Percentiles rank a stretch among this genome's conserved stretches.
Conservation (phyloP, 2,329 filamentous ascomycete genomes). For the Ampelomyces quisqualis region DNA sequence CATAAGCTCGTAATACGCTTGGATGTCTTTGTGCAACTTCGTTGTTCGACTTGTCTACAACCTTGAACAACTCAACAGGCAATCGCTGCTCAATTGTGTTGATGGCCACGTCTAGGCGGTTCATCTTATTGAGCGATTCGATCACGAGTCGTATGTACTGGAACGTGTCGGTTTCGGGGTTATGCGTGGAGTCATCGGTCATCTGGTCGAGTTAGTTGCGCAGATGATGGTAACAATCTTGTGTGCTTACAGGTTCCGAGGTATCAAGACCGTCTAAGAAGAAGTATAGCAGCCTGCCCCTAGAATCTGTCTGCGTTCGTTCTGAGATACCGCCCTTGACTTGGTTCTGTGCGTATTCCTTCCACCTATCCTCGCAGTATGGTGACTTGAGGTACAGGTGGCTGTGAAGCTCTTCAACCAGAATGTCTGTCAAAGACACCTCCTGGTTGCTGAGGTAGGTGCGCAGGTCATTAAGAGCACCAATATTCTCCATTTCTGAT, state of each 20-base stretch:
- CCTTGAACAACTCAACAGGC: constrained; percentile 87
- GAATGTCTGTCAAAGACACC: constrained; percentile 83
- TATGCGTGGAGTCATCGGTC: constrained; percentile 85
- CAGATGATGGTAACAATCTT: neutral
- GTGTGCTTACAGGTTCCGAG: constrained; percentile 40
- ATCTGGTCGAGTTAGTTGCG: constrained; percentile 48
- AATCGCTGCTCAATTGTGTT: constrained; percentile 90
- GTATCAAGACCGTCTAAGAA: constrained; percentile 61
- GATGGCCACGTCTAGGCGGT: constrained; percentile 79
- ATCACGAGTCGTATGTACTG: constrained; percentile 86
- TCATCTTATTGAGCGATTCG: constrained; percentile 87
- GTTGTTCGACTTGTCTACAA: constrained; percentile 92
- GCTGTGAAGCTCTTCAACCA: constrained; percentile 96
- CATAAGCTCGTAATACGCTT: constrained; percentile 63
- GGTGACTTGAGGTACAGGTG: constrained; percentile 97
- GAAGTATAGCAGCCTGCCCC: constrained; percentile 57
- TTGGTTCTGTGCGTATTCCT: constrained; percentile 71
- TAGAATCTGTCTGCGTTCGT: constrained; percentile 38
- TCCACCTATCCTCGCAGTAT: constrained; percentile 96
- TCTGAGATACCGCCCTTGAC: constrained; percentile 46
- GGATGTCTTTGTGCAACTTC: constrained; percentile 93
- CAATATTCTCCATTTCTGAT: constrained; percentile 88
- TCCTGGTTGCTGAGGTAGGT: constrained; percentile 93
- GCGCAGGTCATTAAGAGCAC: constrained; percentile 80
- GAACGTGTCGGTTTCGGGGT: constrained; percentile 93